Evolutionary conservation across 2,329 filamentous ascomycete species (phyloP), one percentile per base, ranked within the genome.

Genomic region (Ophidiomyces ophidiicola): DNA sequence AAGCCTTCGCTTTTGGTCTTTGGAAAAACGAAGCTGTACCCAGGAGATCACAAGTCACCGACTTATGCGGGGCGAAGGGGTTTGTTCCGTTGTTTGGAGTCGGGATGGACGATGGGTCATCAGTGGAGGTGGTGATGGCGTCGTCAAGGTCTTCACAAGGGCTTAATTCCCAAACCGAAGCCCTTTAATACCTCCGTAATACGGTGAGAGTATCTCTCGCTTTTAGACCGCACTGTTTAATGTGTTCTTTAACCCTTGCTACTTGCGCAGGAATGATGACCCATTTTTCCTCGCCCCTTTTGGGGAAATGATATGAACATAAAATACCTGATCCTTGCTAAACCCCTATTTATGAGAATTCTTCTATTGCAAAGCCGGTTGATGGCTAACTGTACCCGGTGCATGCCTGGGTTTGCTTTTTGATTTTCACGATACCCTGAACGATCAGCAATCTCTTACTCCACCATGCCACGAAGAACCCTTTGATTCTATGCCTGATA

Each of bases 11-110:
- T 94, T 98, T 72, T 98, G 90, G 90, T 87, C 82, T 20, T 71
- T 98, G 15, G 90, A 98, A 61, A 98, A 94, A 67, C 77, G 90
- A 36, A 82, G 80, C 32, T 98, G 90, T 65, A 90, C 82, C 3
- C 90, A 98, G 60, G 90, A 96, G 58, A 85, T 98, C 52, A 92
- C 86, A 2, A 84, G 77, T 45, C 87, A 96, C 62, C 77, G 90
- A 28, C 74, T 92, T 48, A 94, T 96, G 87, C 77, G 90, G 36
- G 90, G 88, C 34, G 90, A 98, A 58, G 90, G 90, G 15, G 85
- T 96, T 5, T 96, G 88, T 62, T 76, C 80, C 11, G 88, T 94
- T 3, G 83, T 90, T 12, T 98, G 90, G 90, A 94, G 86, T 56
- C 82, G 86, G 52, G 90, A 98, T 56, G 87, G 88, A 23, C 76